Percentiles rank a stretch among this genome's conserved stretches.
phyloP scores from a whole-genome alignment of 257 asterid species.

The Plantago ovata region DNA sequence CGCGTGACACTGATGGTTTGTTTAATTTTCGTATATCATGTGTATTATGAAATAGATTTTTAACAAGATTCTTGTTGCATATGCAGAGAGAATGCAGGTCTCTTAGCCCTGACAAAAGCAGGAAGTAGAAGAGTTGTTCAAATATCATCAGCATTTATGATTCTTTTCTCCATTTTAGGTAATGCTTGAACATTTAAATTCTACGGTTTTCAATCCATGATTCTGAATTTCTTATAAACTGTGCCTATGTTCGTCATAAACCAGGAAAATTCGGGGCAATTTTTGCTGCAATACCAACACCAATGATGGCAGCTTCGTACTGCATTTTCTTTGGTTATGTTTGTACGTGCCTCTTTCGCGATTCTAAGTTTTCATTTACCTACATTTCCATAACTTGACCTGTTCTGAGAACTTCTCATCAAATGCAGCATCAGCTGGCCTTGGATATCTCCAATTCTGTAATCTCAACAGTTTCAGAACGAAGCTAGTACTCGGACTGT shows the following conservation, averaged over 20 bases:
- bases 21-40: neutral
- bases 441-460: conserved; percentile 74
- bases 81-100: conserved; percentile 75
- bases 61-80: neutral
- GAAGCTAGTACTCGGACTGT: conserved; percentile 56
- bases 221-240: neutral
- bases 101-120: conserved; percentile 66
- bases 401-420: neutral
- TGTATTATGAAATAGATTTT: neutral
- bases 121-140: conserved; percentile 84
- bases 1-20: no score
- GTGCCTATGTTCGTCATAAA: neutral
- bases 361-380: neutral
- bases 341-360: conserved; percentile 33
- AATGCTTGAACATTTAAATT: neutral
- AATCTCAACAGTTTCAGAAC: conserved; percentile 79
- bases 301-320: conserved; percentile 71
- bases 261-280: conserved; percentile 78
- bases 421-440: conserved; percentile 67
- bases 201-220: neutral
- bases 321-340: conserved; percentile 73
- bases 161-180: conserved; percentile 69
- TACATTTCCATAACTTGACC: neutral
- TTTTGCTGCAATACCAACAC: conserved; percentile 65
- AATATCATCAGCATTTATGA: conserved; percentile 69